Evolutionary conservation across 805 yeast genomes (phyloP), one percentile per base, ranked within the genome.

Genomic region (Monosporozyma unispora): DNA sequence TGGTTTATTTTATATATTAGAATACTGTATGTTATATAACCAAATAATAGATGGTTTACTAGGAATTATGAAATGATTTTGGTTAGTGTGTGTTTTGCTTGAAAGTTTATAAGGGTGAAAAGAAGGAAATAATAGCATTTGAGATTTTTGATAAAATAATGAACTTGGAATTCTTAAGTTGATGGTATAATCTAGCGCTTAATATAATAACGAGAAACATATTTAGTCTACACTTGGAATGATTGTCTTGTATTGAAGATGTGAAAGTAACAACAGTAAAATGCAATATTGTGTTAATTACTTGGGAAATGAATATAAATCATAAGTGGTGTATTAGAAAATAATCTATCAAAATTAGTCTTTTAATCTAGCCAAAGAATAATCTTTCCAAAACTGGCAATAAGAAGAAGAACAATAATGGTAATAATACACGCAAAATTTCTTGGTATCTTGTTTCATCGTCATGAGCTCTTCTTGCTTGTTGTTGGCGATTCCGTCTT

Each of bases 331-430:
- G 14, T 31, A 31, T 11, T 12, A 31, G 35, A 31, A 31, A 31
- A 31, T 12, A 12, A 14, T 31, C 12, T 3, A 28, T 28, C 12
- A 28, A 10, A 14, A 28, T 12, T 11, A 31, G 12, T n/a, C 14
- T 12, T 12, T 31, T 6, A 12, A n/a, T 31, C 42, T 50, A 57
- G 38, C 67, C 67, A 43, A 60, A 58, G 11, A 64, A 44, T 23
- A 64, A 53, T 48, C 60, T 61, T 48, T 63, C 69, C 28, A 64
- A 47, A 18, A 64, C 47, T 22, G 67, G 67, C n/a, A 64, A 55
- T 19, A 64, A 50, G 52, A 64, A 61, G 45, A 64, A 58, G 28
- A 64, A 46, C 39, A 64, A 39, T 28, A 64, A 46, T 6, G 69
- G 69, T 35, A 63, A 45, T 27, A 63, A 44, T n/a, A 64, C 57